These are phyloP conservation scores for Sclerotinia nivalis DNA, from an alignment of 2,329 filamentous ascomycete species.

Conservation along the genomic window DNA sequence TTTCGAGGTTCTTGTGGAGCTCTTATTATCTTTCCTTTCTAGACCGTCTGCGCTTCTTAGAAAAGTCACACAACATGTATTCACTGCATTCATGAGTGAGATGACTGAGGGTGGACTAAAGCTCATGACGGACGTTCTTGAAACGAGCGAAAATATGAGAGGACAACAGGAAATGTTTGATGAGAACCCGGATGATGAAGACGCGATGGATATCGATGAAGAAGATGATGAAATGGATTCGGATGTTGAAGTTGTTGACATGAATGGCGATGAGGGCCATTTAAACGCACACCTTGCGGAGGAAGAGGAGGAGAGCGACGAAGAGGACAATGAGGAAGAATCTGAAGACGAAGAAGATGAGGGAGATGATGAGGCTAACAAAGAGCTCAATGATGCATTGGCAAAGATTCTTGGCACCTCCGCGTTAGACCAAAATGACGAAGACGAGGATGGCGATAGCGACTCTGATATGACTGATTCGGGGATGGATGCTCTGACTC, in stretches of 20 bases:
- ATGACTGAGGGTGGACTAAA: conserved; percentile 73
- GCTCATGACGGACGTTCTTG: conserved; percentile 65
- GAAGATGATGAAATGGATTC: conserved; percentile 46
- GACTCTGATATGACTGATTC: conserved; percentile 91
- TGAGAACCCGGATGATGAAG: conserved; percentile 61
- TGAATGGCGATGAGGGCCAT: conserved; percentile 48
- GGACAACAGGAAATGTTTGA: conserved; percentile 88
- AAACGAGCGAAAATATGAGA: conserved; percentile 75
- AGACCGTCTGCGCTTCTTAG: conserved; percentile 82
- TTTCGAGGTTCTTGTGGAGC: conserved; percentile 78
- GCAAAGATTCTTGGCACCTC: conserved; percentile 76
- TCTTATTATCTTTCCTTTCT: conserved; percentile 85
- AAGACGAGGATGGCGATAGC: conserved; percentile 57
- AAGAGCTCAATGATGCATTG: conserved; percentile 66
- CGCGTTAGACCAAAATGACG: conserved; percentile 57
- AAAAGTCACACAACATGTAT: conserved; percentile 85
- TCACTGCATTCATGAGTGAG: conserved; percentile 75
- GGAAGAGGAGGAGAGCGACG: conserved; percentile 48
- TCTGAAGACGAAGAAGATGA: conserved; percentile 44
- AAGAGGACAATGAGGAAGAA: conserved; percentile 45
- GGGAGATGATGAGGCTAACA: conserved; percentile 44
- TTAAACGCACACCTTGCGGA: conserved; percentile 44
- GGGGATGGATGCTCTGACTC: conserved; percentile 88
- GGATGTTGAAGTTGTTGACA: conserved; percentile 53
- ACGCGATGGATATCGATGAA: conserved; percentile 45